phyloP scores from a whole-genome alignment of 202 grass and related monocot species.

The Zizania palustris region DNA sequence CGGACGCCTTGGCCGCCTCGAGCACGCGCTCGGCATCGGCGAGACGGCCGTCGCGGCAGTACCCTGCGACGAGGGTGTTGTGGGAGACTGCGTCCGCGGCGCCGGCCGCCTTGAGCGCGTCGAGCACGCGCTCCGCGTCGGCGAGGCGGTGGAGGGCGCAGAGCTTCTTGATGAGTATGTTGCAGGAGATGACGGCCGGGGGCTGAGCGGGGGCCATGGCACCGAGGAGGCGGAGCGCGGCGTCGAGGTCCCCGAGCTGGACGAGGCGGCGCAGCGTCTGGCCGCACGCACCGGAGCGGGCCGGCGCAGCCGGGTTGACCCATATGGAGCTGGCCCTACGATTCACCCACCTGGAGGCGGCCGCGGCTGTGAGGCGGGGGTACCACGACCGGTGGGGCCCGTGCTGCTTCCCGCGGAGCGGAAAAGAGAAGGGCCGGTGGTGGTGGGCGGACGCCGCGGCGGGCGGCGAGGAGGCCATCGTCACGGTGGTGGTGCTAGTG shows the following conservation, averaged over 20 bases:
- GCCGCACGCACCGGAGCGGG: not conserved
- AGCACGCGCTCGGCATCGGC: slow-evolving; percentile 55
- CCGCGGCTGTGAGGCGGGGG: not conserved
- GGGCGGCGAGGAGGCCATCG: slow-evolving; percentile 7
- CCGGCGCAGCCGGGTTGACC: slow-evolving; percentile 43
- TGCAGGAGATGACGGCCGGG: slow-evolving; percentile 48
- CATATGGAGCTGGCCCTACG: slow-evolving; percentile 42
- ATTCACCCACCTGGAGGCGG: slow-evolving; percentile 39
- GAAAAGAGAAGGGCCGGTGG: not conserved
- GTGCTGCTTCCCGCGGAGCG: not conserved
- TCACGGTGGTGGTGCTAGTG: not conserved
- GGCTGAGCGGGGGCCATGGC: slow-evolving; percentile 27
- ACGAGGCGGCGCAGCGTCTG: slow-evolving; percentile 48
- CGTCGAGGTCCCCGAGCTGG: slow-evolving; percentile 55
- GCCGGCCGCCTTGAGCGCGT: slow-evolving; percentile 34
- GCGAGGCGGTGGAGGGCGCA: slow-evolving; percentile 38
- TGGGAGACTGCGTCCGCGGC: slow-evolving; percentile 50
- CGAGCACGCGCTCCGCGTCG: slow-evolving; percentile 51
- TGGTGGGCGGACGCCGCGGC: slow-evolving; percentile 3
- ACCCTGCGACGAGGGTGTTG: slow-evolving; percentile 68
- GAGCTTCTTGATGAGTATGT: slow-evolving; percentile 59
- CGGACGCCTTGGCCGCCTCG: slow-evolving; percentile 31
- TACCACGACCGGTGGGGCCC: not conserved
- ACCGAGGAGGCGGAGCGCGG: slow-evolving; percentile 51
- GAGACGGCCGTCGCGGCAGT: slow-evolving; percentile 60